These are phyloP conservation scores for Kwoniella mangroviensis DNA, from an alignment of 768 basidiomycete genomes.

Conservation along the genomic window DNA sequence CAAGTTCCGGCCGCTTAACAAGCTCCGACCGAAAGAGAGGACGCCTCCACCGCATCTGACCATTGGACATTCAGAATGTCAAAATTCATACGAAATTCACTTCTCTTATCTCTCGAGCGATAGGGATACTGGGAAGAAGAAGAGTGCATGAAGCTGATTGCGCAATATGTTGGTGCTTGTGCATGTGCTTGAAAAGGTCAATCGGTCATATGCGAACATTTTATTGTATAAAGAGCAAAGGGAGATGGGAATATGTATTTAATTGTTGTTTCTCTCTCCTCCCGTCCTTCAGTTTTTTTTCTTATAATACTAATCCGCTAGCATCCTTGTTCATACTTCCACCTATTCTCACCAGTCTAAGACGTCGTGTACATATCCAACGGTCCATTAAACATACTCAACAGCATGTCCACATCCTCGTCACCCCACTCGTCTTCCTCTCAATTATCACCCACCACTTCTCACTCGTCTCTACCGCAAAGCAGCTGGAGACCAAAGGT, in stretches of 20 bases:
- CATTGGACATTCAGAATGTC: not conserved
- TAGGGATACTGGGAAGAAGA: not conserved
- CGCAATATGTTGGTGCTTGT: not conserved
- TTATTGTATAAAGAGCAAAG: not conserved
- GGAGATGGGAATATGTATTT: not conserved
- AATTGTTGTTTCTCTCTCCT: not conserved
- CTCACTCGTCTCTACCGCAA: not conserved
- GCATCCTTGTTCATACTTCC: too few species aligned
- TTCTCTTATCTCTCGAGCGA: not conserved
- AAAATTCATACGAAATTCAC: not conserved
- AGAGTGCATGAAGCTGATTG: not conserved
- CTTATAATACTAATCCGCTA: too few species aligned
- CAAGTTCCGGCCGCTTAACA: not conserved
- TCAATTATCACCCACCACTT: not conserved
- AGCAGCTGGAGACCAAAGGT: conserved; percentile 19
- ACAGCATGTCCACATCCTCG: conserved; percentile 2
- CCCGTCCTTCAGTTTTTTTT: too few species aligned
- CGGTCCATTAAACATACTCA: not conserved
- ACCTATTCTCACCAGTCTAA: too few species aligned
- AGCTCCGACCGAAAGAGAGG: not conserved
- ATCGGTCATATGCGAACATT: not conserved
- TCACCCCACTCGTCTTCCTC: not conserved
- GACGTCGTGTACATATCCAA: not conserved
- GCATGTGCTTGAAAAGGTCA: not conserved
- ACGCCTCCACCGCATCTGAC: conserved; percentile 3